phyloP scores from a whole-genome alignment of 2,329 filamentous ascomycete species.

The Fusarium sp. region DNA sequence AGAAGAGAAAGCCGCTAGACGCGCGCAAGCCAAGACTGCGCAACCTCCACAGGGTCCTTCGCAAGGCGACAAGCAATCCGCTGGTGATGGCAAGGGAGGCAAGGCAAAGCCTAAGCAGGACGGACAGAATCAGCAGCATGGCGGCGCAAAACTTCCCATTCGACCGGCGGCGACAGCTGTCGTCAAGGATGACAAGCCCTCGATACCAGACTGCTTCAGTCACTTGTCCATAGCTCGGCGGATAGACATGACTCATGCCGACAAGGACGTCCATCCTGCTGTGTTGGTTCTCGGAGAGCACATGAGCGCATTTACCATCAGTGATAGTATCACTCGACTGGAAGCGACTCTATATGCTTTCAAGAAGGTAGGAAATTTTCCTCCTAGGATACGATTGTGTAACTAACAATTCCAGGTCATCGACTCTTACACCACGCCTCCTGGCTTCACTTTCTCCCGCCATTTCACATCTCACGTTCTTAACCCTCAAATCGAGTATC shows the following conservation, averaged over 20 bases:
- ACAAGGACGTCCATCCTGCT: slow-evolving; percentile 86
- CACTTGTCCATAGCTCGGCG: slow-evolving; percentile 78
- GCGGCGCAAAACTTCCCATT: slow-evolving; percentile 51
- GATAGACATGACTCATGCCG: slow-evolving; percentile 66
- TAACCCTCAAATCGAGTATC: slow-evolving; percentile 93
- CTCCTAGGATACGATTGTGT: slow-evolving; percentile 12
- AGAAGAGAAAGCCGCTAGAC: slow-evolving; percentile 88
- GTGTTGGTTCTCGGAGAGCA: slow-evolving; percentile 88
- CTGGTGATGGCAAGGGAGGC: slow-evolving; percentile 57
- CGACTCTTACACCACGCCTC: slow-evolving; percentile 89
- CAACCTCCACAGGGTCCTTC: slow-evolving; percentile 58
- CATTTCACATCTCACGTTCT: slow-evolving; percentile 93
- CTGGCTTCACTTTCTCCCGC: slow-evolving; percentile 84
- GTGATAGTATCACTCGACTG: slow-evolving; percentile 88
- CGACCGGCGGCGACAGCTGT: slow-evolving; percentile 50
- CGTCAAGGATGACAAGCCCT: slow-evolving; percentile 66
- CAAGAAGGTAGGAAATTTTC: slow-evolving; percentile 71
- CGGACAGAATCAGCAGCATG: slow-evolving; percentile 47
- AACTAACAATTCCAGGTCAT: slow-evolving; percentile 72
- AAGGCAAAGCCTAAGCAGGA: slow-evolving; percentile 62
- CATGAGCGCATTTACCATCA: slow-evolving; percentile 88
- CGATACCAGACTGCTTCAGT: slow-evolving; percentile 79
- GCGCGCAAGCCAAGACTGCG: slow-evolving; percentile 75
- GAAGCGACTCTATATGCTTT: slow-evolving; percentile 90
- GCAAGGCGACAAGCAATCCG: slow-evolving; percentile 50